Base-by-base conservation (phyloP, 352 stramenopile species). In the Globisporangium irregulare region DNA sequence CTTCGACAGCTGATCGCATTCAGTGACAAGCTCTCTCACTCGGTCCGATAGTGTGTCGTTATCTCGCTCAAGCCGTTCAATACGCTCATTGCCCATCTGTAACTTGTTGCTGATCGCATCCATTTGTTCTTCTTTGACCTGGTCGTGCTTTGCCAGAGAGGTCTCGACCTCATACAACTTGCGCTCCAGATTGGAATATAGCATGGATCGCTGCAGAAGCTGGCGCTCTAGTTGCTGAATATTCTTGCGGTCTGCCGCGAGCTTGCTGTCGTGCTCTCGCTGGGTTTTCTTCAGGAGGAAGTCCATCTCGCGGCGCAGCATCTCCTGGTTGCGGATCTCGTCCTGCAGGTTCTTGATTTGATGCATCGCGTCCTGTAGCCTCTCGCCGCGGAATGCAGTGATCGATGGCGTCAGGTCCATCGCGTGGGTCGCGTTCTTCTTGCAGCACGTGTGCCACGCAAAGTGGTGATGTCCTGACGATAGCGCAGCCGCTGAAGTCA, bases 361-460 rank as follows among this genome's bases (percentile, higher is more conserved):
- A n/a, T 72, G 81, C 34, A 73, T 77, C 0, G 73, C 65, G 65
- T 92, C 81, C 41, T 91, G 82, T 4, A 95, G 66, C 59, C 88
- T 91, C 55, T 95, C 87, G 0, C 85, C 87, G 22, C 87, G 79
- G 64, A 95, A 89, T 1, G 87, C 66, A 27, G 79, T 59, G 63
- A 95, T 91, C 5, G 87, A 95, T 1, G 87, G 87, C 18, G 80
- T 80, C 53, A 93, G 41, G 67, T 95, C 87, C 38, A 89, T 64
- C 5, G 80, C 69, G 55, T 92, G 82, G 4, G 71, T 77, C n/a
- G 72, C 73, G 63, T 85, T 93, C 72, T 92, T 91, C 73, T 88
- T 92, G 62, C 87, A 95, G 69, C 87, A 95, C 6, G 82, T 76
- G 57, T 95, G 87, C 87, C 87, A 95, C 36, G 87, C 79, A 62